Conservation (phyloP, 75 land plant genomes). For the Cupressus sempervirens region DNA sequence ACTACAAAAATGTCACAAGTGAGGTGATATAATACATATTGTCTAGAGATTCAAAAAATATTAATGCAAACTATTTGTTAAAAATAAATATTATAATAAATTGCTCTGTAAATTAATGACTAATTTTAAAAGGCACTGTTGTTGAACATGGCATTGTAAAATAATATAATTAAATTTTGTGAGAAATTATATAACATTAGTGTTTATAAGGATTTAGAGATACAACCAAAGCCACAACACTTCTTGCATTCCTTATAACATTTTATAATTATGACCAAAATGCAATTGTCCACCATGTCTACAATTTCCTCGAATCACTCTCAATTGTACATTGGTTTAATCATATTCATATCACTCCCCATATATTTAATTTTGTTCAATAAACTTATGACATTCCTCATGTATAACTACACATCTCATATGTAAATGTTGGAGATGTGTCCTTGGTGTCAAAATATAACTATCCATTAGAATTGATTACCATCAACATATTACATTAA, state of each 20-base stretch:
- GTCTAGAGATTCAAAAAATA: neutral
- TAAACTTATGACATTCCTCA: neutral
- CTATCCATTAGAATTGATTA: too few species aligned
- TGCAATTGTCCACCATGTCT: neutral
- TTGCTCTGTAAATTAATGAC: neutral
- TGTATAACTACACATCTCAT: neutral
- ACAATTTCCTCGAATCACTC: neutral
- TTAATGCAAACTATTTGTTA: neutral
- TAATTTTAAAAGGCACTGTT: neutral
- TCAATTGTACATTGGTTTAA: neutral
- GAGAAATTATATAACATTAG: neutral
- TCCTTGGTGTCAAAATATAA: too few species aligned
- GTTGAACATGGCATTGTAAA: neutral
- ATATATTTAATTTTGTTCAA: neutral
- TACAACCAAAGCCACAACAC: neutral
- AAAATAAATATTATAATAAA: neutral
- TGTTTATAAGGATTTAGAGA: neutral
- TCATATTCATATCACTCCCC: neutral
- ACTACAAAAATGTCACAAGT: constrained; percentile 32
- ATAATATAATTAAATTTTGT: neutral
- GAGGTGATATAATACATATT: neutral
- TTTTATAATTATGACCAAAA: neutral
- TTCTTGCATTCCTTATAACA: neutral
- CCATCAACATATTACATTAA: too few species aligned
- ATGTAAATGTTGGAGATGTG: too few species aligned